Percentiles rank a stretch among this genome's conserved stretches.
Evolutionary conservation across 2,329 filamentous ascomycete genomes (phyloP).

Genomic region (Paracoccidioides brasiliensis): DNA sequence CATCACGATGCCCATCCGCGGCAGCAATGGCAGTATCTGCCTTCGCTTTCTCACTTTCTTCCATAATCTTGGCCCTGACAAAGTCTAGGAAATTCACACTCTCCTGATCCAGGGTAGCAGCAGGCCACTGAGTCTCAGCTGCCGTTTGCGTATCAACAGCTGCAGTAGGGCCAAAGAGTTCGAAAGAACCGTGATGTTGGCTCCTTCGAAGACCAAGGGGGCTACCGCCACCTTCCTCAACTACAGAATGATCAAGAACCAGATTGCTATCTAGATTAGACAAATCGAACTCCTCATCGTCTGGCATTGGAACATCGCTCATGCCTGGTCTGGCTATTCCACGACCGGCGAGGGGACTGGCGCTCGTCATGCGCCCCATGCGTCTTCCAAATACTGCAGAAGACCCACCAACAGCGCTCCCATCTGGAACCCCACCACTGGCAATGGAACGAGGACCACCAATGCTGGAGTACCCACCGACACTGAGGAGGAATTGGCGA

Average conservation of each 20-base stretch:
- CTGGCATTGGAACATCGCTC: neutral
- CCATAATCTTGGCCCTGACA: constrained; percentile 37
- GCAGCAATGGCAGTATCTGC: neutral
- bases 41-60: constrained; percentile 16
- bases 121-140: constrained; percentile 36
- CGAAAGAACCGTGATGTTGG: constrained; percentile 23
- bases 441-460: constrained; percentile 11
- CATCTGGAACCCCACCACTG: constrained; percentile 14
- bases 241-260: constrained; percentile 17
- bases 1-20: neutral
- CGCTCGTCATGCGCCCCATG: constrained; percentile 42
- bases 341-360: constrained; percentile 48
- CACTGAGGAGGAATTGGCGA: constrained; percentile 23
- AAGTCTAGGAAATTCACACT: constrained; percentile 51
- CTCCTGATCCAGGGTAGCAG: constrained; percentile 44
- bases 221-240: constrained; percentile 12
- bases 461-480: constrained; percentile 22
- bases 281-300: constrained; percentile 9
- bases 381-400: constrained; percentile 13
- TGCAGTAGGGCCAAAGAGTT: constrained; percentile 33
- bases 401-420: constrained; percentile 11
- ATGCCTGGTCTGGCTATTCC: constrained; percentile 14
- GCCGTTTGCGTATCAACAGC: constrained; percentile 39
- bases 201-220: constrained; percentile 3
- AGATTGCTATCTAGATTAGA: constrained; percentile 6